A percentile compares a stretch with the other conserved stretches of the same genome.
Conservation (phyloP, 306 rosid species). For the Sophora flavescens region DNA sequence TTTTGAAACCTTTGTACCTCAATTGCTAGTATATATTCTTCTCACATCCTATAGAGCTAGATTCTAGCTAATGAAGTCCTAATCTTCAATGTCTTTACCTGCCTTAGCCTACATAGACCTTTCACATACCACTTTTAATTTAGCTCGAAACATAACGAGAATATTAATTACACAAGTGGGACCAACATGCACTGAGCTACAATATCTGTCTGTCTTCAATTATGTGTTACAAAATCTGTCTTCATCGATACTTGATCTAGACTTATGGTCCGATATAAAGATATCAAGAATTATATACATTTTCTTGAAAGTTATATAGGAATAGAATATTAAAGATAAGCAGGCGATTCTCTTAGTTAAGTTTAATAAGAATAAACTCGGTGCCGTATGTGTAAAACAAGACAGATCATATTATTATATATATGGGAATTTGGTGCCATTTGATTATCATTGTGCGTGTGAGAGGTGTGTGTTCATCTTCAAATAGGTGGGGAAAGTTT, state of each 20-base stretch:
- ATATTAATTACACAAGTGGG: too few relatives aligned
- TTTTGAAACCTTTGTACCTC: too few relatives aligned
- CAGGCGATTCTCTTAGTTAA: not conserved
- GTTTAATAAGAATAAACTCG: not conserved
- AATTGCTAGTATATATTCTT: too few relatives aligned
- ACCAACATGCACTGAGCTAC: too few relatives aligned
- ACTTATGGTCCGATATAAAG: not conserved
- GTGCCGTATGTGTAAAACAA: not conserved
- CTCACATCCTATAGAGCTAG: too few relatives aligned
- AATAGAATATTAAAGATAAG: not conserved
- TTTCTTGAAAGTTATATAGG: not conserved
- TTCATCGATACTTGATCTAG: not conserved
- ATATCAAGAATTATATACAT: not conserved
- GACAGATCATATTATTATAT: conserved; percentile 25
- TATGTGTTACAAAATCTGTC: too few relatives aligned
- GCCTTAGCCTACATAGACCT: not conserved
- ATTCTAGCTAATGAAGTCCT: too few relatives aligned
- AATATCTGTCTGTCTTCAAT: too few relatives aligned
- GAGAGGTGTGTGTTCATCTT: conserved; percentile 40
- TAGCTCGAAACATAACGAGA: too few relatives aligned
- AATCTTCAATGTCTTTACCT: too few relatives aligned
- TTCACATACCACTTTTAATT: not conserved
- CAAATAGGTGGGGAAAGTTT: not conserved
- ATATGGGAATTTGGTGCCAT: conserved; percentile 30
- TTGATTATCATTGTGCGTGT: conserved; percentile 27